These are phyloP conservation scores for Draba incana DNA, from an alignment of 345 rosid genomes.

Conservation along the genomic window DNA sequence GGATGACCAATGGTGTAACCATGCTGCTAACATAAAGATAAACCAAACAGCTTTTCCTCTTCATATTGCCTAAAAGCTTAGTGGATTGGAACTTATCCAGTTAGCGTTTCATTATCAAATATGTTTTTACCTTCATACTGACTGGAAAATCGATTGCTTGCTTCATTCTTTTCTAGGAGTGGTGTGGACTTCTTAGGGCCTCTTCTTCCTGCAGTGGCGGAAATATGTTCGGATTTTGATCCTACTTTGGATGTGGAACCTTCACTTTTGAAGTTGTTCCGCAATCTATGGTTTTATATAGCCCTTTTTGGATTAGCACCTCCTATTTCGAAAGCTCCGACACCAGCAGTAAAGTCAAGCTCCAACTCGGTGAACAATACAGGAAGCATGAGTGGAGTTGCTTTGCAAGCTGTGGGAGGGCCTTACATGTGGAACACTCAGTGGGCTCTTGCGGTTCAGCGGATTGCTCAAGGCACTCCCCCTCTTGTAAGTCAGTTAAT, in stretches of 20 bases:
- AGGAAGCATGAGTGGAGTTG: conserved; percentile 70
- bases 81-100: neutral
- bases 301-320: conserved; percentile 99
- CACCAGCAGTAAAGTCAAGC: conserved; percentile 62
- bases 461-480: conserved; percentile 97
- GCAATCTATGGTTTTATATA: conserved; percentile 97
- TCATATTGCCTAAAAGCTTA: conserved; percentile 12
- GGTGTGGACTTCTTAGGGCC: conserved; percentile 99
- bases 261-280: conserved; percentile 89
- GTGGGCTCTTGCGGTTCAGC: conserved; percentile 91
- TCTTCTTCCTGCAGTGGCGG: conserved; percentile 96
- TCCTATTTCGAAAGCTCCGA: conserved; percentile 68
- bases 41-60: conserved; percentile 5
- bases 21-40: conserved; percentile 15
- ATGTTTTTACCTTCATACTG: conserved; percentile 29
- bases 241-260: conserved; percentile 88
- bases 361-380: conserved; percentile 70
- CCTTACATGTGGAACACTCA: conserved; percentile 90
- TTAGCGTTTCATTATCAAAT: conserved; percentile 14
- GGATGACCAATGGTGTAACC: conserved; percentile 18
- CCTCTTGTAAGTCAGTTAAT: conserved; percentile 81
- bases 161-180: conserved; percentile 62
- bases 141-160: conserved; percentile 11
- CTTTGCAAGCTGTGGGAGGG: conserved; percentile 96
- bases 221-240: conserved; percentile 95